Evolutionary conservation across 1,139 yeast genomes (phyloP), one percentile per base, ranked within the genome.

Genomic region (Nakaseomyces kungkrabaensis): DNA sequence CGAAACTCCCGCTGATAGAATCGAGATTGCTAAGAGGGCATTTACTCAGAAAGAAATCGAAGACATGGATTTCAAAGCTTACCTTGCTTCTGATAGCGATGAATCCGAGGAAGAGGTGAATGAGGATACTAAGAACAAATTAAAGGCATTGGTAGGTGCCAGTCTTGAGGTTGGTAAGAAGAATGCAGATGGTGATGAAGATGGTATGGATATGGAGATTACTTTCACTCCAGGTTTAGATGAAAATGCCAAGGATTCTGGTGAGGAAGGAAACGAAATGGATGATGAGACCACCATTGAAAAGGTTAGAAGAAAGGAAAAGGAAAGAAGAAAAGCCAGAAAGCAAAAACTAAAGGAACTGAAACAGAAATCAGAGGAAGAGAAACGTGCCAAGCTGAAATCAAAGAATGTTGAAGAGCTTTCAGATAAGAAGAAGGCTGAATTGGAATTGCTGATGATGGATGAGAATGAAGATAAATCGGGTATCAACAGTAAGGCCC

Each of bases 21-120:
- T 81, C n/a, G 81, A 85, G 51, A 68, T 90, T 50, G 79, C 96
- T 0, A 77, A 85, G 17, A 80, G 83, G 58, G 89, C 90, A 13
- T 90, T 94, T 62, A 81, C 89, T 46, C 95, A 87, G 63, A 82
- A 85, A 65, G 98, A 94, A 63, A 76, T 90, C 48, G 97, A 92
- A 58, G 97, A 90, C 48, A 88, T 90, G 94, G 98, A 94, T 66
- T 85, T 90, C 71, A 82, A 88, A 63, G 97, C 97, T 1, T 94
- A 94, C 61, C 72, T 94, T 52, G 99, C 98, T 0, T 84, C 95
- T 46, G 96, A 86, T 61, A 79, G 85, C 56, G 95, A 85, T 31
- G 77, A 70, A 32, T 37, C 29, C 4, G 73, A 74, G 26, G 80
- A 70, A 25, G 82, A 72, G 33, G 62, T 46, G 5, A 56, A 58